Evolutionary conservation across 345 rosid species (phyloP), one percentile per base, ranked within the genome.

Genomic region (Pistacia integerrima): DNA sequence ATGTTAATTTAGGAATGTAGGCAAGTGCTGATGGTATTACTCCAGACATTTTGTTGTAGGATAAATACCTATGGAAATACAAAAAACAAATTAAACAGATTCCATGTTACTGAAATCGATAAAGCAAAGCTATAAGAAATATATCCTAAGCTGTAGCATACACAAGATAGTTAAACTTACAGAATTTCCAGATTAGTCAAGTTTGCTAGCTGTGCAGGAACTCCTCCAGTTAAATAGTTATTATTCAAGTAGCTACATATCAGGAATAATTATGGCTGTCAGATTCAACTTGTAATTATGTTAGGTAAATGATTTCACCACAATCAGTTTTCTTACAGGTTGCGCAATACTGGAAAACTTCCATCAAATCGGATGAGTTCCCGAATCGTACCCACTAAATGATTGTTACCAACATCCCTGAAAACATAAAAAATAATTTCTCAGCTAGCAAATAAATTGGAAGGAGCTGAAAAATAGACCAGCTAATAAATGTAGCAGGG

Each of bases 371-470:
- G 92, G 67, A 94, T 95, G 76, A 95, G 90, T 81, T 95, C 98
- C 75, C 99, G 79, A 46, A 95, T 86, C 8, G 98, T 95, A 78
- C 99, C 98, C 56, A 95, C 97, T 86, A 95, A 80, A 87, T 92
- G 98, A 74, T 93, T 95, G 87, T 91, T 93, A 35, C 99, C 97
- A 73, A 88, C 91, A 92, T 95, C 98, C 89, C 97, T 95, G 83
- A 20, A 65, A 75, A 58, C 51, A 81, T 25, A 81, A 51, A 46
- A 35, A 38, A 55, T 5, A 56, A 3, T 14, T 65, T 16, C 51
- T 44, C 54, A 36, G 38, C 14, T 16, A 72, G 67, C 52, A 66
- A 28, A 33, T 57, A 35, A 30, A 70, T 25, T 11, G 17, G 61
- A 54, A 64, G 18, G 41, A 33, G 57, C 33, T 13, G 16, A 33